These are phyloP conservation scores for Podila minutissima DNA, from an alignment of 192 early-diverging fungal species.

Conservation along the genomic window DNA sequence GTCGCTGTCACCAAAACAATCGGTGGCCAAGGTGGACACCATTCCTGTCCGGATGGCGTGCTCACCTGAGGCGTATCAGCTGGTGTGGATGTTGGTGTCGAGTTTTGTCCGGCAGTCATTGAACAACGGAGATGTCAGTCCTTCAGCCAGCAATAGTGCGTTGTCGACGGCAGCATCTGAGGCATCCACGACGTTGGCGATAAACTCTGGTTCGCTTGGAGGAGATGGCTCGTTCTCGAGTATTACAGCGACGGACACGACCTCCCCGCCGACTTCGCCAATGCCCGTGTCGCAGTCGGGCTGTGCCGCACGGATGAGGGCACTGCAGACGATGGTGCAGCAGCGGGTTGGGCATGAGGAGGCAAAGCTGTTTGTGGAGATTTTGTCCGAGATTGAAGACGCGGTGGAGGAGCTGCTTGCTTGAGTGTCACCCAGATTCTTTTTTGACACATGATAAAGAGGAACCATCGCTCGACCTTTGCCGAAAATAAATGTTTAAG, in stretches of 20 bases:
- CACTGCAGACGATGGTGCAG: conserved; percentile 6
- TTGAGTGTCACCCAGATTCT: background rate
- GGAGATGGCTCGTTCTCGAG: background rate
- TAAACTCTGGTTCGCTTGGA: background rate
- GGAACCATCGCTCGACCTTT: background rate
- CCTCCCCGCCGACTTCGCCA: conserved; percentile 1
- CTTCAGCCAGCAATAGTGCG: background rate
- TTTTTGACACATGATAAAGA: background rate
- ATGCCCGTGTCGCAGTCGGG: conserved; percentile 2
- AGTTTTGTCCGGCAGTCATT: conserved; percentile 22
- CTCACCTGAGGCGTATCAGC: conserved; percentile 42
- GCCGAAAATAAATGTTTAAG: too few species aligned
- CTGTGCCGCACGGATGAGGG: background rate
- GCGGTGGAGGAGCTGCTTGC: conserved; percentile 14
- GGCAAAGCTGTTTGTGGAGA: conserved; percentile 26
- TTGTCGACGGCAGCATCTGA: background rate
- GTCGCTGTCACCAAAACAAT: background rate
- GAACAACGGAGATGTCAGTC: background rate
- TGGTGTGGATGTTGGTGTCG: conserved; percentile 35
- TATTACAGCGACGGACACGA: background rate
- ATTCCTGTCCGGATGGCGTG: conserved; percentile 35
- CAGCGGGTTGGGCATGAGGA: conserved; percentile 2
- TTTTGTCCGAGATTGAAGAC: conserved; percentile 27
- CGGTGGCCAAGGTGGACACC: background rate
- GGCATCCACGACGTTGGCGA: background rate